These are phyloP conservation scores for Petunia axillaris DNA, from an alignment of 257 asterid genomes.

Conservation along the genomic window DNA sequence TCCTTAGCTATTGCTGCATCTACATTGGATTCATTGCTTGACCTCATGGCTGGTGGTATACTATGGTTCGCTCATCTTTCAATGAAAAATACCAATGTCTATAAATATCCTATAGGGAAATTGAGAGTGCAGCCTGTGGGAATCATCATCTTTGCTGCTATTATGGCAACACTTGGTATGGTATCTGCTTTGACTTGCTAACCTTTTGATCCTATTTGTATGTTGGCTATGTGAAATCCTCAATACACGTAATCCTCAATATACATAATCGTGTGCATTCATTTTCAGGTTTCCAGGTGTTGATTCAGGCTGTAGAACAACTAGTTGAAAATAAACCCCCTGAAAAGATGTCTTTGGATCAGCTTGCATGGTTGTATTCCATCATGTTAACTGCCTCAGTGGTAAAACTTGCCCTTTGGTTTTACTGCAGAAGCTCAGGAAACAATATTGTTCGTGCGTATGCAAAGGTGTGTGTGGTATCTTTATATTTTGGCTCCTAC, in stretches of 20 bases:
- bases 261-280: not conserved
- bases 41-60: slow-evolving; percentile 95
- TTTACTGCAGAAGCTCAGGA: slow-evolving; percentile 51
- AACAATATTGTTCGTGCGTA: slow-evolving; percentile 44
- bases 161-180: slow-evolving; percentile 96
- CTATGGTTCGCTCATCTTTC: slow-evolving; percentile 88
- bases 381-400: slow-evolving; percentile 49
- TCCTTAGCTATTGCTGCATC: slow-evolving; percentile 96
- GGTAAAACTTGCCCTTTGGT: slow-evolving; percentile 48
- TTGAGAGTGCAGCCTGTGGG: slow-evolving; percentile 97
- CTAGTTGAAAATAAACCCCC: slow-evolving; percentile 32
- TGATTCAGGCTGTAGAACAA: slow-evolving; percentile 35
- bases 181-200: slow-evolving; percentile 1
- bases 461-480: slow-evolving; percentile 24
- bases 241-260: not conserved
- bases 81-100: slow-evolving; percentile 78
- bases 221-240: not conserved
- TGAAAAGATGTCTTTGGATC: slow-evolving; percentile 32
- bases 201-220: not conserved
- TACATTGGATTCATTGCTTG: slow-evolving; percentile 90
- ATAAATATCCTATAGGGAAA: slow-evolving; percentile 92
- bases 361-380: slow-evolving; percentile 41
- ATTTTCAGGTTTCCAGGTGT: slow-evolving; percentile 29
- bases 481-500: not conserved
- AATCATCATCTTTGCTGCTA: slow-evolving; percentile 84